These are phyloP conservation scores for Lactarius vividus DNA, from an alignment of 768 basidiomycete genomes.

Conservation along the genomic window DNA sequence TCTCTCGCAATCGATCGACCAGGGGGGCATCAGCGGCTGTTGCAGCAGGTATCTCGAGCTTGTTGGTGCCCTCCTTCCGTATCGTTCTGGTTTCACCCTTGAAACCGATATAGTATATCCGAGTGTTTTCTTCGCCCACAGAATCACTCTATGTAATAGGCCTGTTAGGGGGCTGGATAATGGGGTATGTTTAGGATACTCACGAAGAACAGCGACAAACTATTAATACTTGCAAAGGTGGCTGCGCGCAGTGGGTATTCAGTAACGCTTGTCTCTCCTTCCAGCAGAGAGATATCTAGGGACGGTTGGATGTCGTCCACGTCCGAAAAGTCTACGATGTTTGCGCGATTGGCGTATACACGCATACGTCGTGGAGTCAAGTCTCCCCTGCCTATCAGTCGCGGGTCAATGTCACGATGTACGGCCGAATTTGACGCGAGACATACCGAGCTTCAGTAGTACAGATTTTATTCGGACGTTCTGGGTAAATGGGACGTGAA, in stretches of 20 bases:
- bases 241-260: slow-evolving; percentile 79
- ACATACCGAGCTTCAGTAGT: slow-evolving; percentile 68
- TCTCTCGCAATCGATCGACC: slow-evolving; percentile 57
- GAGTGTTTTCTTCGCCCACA: slow-evolving; percentile 58
- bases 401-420: slow-evolving; percentile 15
- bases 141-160: slow-evolving; percentile 53
- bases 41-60: slow-evolving; percentile 75
- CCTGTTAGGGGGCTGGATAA: slow-evolving; percentile 15
- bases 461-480: slow-evolving; percentile 75
- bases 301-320: slow-evolving; percentile 68
- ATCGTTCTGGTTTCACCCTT: slow-evolving; percentile 62
- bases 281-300: slow-evolving; percentile 64
- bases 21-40: slow-evolving; percentile 72
- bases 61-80: slow-evolving; percentile 57
- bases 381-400: slow-evolving; percentile 65
- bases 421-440: slow-evolving; percentile 10
- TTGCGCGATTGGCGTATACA: slow-evolving; percentile 69
- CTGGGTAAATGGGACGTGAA: slow-evolving; percentile 78
- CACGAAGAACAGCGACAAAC: slow-evolving; percentile 78
- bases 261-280: slow-evolving; percentile 63
- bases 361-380: slow-evolving; percentile 70
- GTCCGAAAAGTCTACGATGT: slow-evolving; percentile 75
- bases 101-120: slow-evolving; percentile 81
- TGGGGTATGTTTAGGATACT: slow-evolving; percentile 35
- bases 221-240: slow-evolving; percentile 71